Evolutionary conservation across 129 eudicot genomes (phyloP), one percentile per base, ranked within the genome.

Genomic region (Oenanthe sinensis): DNA sequence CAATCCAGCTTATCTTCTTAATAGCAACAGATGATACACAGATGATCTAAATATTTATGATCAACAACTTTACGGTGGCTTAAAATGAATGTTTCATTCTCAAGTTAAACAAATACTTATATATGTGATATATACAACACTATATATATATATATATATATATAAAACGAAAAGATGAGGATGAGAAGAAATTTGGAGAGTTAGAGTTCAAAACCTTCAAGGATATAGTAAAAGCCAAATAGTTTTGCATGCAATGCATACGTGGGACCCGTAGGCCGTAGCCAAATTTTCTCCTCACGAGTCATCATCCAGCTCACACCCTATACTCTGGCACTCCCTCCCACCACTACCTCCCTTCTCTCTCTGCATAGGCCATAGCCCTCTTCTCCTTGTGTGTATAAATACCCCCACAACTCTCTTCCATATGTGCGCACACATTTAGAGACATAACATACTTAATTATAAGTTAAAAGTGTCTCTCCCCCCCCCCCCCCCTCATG

Each of bases 261-360:
- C 78, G 81, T 82, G 85, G 78, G 85, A 77, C 85, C 81, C 47
- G 74, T 37, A 9, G 15, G 81, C 81, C 47, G 74, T 37, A 9
- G 15, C 68, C 68, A 8, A 8, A 2, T n/a, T 60, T 24, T n/a
- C 33, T 60, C 33, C 4, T 22, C 65, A 22, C 1, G 36, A 33
- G 36, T n/a, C 30, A 24, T 8, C 30, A 11, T 60, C 68, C 75
- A 68, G 44, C 75, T 74, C 50, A 44, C 67, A 62, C 20, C 37
- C 46, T 69, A 42, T 54, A 24, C n/a, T n/a, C n/a, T n/a, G n/a
- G n/a, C n/a, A n/a, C n/a, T n/a, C 73, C 77, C 80, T 71, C 9
- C 79, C 84, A 73, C 54, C 40, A 20, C 47, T 46, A 5, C 33
- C 8, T 42, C 63, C 22, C 65, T 22, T 60, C 4, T 22, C 12